Evolutionary conservation across 225 moss, liverwort and hornwort genomes (phyloP), one percentile per base, ranked within the genome.

Genomic region (Asterella californica): DNA sequence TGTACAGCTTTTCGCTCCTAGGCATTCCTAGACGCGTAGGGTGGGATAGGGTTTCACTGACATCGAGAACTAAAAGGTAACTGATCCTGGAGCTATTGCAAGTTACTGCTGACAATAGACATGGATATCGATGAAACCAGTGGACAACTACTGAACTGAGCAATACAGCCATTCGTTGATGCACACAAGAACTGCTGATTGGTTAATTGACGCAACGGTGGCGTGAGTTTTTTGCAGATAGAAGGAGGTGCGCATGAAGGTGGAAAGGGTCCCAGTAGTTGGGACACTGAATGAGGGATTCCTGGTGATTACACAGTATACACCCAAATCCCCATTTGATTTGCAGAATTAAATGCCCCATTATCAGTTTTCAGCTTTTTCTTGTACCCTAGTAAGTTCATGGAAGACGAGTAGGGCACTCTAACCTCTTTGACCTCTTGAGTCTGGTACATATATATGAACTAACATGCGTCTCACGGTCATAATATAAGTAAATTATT

Each of bases 161-260:
- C 15, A 12, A 25, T 25, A 4, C 25, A 61, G 4, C 25, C 27
- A 5, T n/a, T 25, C 5, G 18, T 25, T 33, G 19, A 7, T 38
- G 38, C 24, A 32, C 64, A 33, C 5, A 69, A n/a, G n/a, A 38
- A 10, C 18, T 1, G 29, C 74, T 53, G 15, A 74, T 14, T 29
- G 50, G 34, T 3, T 29, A n/a, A n/a, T n/a, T n/a, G n/a, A n/a
- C n/a, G 29, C 17, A 53, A 1, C 5, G 0, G 25, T 71, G 46
- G 37, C 7, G 15, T 47, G 25, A 25, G 24, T 27, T 76, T 50
- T 50, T 9, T 53, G 53, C 81, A 85, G 81, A 76, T 77, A 47
- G 82, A 82, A 57, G 82, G 82, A 33, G 82, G 61, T 27, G 82
- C 57, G 30, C 1, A 42, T 19, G 82, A 82, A 57, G 77, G 82